phyloP scores from a whole-genome alignment of 192 early-diverging fungal genomes.

The Mortierella alpina region DNA sequence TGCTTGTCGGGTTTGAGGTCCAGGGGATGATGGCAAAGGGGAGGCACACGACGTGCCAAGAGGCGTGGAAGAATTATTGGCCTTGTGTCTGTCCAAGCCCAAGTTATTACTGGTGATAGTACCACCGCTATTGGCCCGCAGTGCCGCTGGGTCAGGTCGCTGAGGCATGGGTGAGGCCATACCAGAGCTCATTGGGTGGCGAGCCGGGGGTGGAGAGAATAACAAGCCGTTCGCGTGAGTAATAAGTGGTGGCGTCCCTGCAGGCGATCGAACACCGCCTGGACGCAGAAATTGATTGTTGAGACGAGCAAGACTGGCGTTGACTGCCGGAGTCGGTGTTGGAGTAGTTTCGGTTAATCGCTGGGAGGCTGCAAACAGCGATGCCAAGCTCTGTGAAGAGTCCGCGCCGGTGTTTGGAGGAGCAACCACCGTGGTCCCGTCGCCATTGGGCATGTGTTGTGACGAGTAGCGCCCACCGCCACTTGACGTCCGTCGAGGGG shows the following conservation, averaged over 20 bases:
- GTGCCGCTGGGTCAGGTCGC: conserved; percentile 25
- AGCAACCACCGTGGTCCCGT: conserved; percentile 19
- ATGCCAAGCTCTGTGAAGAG: conserved; percentile 29
- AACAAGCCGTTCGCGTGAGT: conserved; percentile 18
- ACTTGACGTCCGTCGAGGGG: conserved; percentile 18
- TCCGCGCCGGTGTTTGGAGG: conserved; percentile 7
- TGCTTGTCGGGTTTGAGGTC: neutral
- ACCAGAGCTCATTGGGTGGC: conserved; percentile 7
- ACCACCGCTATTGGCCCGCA: conserved; percentile 9
- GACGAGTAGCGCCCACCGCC: conserved; percentile 14
- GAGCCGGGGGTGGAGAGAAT: conserved; percentile 36
- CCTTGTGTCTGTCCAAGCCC: conserved; percentile 19
- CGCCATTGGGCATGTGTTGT: conserved; percentile 1
- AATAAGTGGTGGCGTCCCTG: conserved; percentile 25
- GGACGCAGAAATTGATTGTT: conserved; percentile 17
- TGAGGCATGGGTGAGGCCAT: conserved; percentile 43
- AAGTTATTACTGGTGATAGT: neutral
- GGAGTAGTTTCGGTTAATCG: neutral
- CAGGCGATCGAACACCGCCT: conserved; percentile 15
- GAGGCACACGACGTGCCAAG: conserved; percentile 17
- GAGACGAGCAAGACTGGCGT: conserved; percentile 8
- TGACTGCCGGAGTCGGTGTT: neutral
- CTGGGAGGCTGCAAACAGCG: conserved; percentile 4
- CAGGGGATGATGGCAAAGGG: conserved; percentile 17
- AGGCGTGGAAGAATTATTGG: conserved; percentile 19